Evolutionary conservation across 1,284 basidiomycete genomes (phyloP), one percentile per base, ranked within the genome.

Genomic region (Apiotrichum akiyoshidainum): DNA sequence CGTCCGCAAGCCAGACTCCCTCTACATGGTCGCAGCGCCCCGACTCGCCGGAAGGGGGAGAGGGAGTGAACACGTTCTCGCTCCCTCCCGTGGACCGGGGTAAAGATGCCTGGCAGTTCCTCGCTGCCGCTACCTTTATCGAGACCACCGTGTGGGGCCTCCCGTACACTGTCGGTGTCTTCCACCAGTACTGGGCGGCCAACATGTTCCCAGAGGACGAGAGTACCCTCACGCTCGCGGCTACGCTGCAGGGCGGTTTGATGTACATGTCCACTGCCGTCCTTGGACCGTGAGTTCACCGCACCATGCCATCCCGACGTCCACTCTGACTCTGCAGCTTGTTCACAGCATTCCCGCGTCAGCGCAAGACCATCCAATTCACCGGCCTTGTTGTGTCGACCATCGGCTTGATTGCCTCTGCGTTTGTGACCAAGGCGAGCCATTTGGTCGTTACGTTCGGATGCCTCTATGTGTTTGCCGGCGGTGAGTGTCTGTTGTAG

Each of bases 401-500:
- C 0, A 52, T 61, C 0, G 58, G 66, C 1, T 57, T 77, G 22
- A 61, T 77, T 16, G 61, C 55, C 0, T 61, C 66, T 12, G 77
- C 68, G 3, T 78, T 76, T 42, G 77, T 55, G 2, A 60, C 58
- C 39, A 68, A 46, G 19, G 72, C 77, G 31, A 69, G 66, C 65
- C 76, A 78, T 49, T 65, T 79, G 4, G 51, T 79, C 39, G 41
- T 75, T 12, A 73, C 72, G 2, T 63, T 76, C 10, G 76, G 77
- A 11, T 31, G 66, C 31, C 57, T 77, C 42, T 79, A 76, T 47
- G 74, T 76, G 4, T 63, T 75, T 19, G 65, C 69, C 6, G 68
- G 68, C 39, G 64, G 71, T 71, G 47, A 60, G 68, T 62, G 31
- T 31, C 35, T 19, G 16, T 2, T 26, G 19, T n/a, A n/a, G n/a